Evolutionary conservation across 1,139 yeast genomes (phyloP), one percentile per base, ranked within the genome.

Genomic region (Saccharomyces pastorianus): DNA sequence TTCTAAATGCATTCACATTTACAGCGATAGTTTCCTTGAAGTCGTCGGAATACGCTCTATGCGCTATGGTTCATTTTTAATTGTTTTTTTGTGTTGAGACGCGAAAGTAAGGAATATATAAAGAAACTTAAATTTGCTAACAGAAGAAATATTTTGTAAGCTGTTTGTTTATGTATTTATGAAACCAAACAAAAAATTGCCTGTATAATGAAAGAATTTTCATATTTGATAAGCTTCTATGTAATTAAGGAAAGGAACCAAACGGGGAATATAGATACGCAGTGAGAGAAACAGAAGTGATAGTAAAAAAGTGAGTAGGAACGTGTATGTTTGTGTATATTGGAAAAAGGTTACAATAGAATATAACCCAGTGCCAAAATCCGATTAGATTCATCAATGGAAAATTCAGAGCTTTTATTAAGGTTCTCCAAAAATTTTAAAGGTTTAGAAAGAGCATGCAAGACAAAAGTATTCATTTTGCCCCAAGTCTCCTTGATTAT

Each of bases 81-180:
- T 9, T 29, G 32, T 29, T 29, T 29, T 29, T 29, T 29, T 4
- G n/a, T 29, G 6, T 4, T 29, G 13, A 13, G 13, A 13, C 32
- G 32, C 32, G 32, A 29, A 29, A 29, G n/a, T 29, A 29, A 29
- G 32, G 13, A 11, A 29, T 9, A 3, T 3, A 11, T 29, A 29
- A 29, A 29, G n/a, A 29, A 29, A 29, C 32, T 9, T 29, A 29
- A 29, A 29, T 11, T 29, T 3, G n/a, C 13, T 29, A 11, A 29
- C n/a, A 29, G n/a, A 29, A 4, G n/a, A 9, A 29, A 5, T 29
- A 29, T 29, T 29, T 9, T 29, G 13, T 29, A 9, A 29, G 32
- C 32, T 29, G n/a, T 11, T 29, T 29, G 80, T 29, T 29, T 29
- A 29, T 29, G 32, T 29, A 29, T 29, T 29, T 11, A 11, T 26